phyloP scores from a whole-genome alignment of 768 basidiomycete genomes.

The Boletus vinaceobasis region DNA sequence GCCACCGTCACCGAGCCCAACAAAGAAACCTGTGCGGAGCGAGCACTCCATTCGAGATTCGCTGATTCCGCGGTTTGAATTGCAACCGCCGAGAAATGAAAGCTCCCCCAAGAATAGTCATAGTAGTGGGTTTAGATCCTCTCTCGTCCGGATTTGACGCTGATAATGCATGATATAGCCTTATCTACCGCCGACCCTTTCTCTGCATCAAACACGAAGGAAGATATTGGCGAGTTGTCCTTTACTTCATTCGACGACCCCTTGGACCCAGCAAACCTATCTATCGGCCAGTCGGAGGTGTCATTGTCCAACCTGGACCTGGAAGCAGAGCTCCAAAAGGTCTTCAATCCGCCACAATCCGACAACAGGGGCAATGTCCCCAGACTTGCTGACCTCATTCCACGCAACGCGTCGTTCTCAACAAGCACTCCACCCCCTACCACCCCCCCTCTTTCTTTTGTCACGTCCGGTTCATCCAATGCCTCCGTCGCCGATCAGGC shows the following conservation, averaged over 20 bases:
- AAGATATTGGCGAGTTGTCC: constrained; percentile 24
- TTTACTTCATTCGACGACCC: constrained; percentile 31
- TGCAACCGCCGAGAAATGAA: constrained; percentile 15
- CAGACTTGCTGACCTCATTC: constrained; percentile 26
- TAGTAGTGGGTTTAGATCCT: constrained; percentile 12
- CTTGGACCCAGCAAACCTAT: constrained; percentile 31
- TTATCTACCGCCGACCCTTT: constrained; percentile 21
- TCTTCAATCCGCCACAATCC: constrained; percentile 11
- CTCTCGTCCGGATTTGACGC: not conserved
- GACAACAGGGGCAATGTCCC: constrained; percentile 11
- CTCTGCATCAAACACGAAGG: constrained; percentile 19
- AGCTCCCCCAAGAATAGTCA: constrained; percentile 21
- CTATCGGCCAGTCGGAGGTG: constrained; percentile 37
- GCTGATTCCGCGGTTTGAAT: constrained; percentile 35
- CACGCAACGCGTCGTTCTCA: constrained; percentile 19
- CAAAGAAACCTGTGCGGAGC: constrained; percentile 24
- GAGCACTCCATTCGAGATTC: constrained; percentile 26
- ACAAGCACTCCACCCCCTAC: constrained; percentile 29
- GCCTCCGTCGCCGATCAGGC: constrained; percentile 10
- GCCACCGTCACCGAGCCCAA: constrained; percentile 50
- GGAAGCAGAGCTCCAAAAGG: constrained; percentile 29
- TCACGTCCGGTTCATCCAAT: constrained; percentile 16
- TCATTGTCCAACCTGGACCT: constrained; percentile 33
- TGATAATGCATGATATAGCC: constrained; percentile 9
- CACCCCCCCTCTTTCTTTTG: constrained; percentile 19